Evolutionary conservation across 768 basidiomycete genomes (phyloP).

Genomic region (Kwoniella sp.): DNA sequence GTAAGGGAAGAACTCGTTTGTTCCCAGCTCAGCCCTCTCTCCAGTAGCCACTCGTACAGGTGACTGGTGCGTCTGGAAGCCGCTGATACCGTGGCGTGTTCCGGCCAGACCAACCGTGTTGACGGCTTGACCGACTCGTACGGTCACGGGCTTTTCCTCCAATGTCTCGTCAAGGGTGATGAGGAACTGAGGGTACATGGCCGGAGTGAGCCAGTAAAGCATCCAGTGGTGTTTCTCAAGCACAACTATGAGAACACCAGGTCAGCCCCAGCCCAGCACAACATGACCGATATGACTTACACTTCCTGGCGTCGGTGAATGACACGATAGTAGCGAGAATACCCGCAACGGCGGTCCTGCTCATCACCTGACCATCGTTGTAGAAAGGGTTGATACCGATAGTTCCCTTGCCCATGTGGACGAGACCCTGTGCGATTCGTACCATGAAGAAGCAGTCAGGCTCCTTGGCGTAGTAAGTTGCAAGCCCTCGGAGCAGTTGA

Average conservation of each 20-base stretch:
- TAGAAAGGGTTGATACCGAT: constrained; percentile 97
- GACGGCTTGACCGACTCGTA: constrained; percentile 92
- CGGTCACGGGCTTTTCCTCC: constrained; percentile 77
- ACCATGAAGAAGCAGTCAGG: constrained; percentile 95
- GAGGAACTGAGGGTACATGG: constrained; percentile 98
- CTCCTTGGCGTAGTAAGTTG: constrained; percentile 98
- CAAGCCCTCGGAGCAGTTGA: constrained; percentile 94
- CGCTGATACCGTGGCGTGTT: constrained; percentile 62
- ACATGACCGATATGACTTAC: constrained; percentile 57
- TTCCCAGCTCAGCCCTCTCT: constrained; percentile 90
- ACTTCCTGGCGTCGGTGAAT: constrained; percentile 88
- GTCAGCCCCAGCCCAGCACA: not conserved
- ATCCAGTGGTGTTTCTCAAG: constrained; percentile 98
- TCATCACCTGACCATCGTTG: constrained; percentile 84
- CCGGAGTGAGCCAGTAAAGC: constrained; percentile 89
- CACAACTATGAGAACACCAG: constrained; percentile 60
- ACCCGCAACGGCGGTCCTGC: constrained; percentile 80
- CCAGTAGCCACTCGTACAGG: constrained; percentile 92
- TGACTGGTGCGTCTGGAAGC: constrained; percentile 97
- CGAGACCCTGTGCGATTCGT: constrained; percentile 87
- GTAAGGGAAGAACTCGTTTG: constrained; percentile 93
- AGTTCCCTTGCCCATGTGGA: constrained; percentile 99
- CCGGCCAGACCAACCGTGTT: constrained; percentile 98
- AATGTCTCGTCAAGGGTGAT: constrained; percentile 94
- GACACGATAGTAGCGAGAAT: constrained; percentile 80